phyloP scores from a whole-genome alignment of 2,329 filamentous ascomycete genomes.

The Byssochlamys sp. region DNA sequence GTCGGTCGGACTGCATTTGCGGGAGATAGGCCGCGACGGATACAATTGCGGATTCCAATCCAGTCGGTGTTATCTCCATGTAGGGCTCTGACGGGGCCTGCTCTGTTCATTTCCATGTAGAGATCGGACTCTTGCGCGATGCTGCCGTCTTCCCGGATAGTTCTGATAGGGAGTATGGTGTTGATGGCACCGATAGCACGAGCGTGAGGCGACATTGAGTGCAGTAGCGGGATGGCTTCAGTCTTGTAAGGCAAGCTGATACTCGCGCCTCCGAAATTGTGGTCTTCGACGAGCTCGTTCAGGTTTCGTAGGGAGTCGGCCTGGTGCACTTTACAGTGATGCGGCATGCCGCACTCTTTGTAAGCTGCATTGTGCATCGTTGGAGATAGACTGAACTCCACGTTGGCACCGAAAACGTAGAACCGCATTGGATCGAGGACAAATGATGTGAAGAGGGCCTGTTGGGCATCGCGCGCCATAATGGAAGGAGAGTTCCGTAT shows the following conservation, averaged over 20 bases:
- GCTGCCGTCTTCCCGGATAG: conserved; percentile 17
- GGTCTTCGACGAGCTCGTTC: conserved; percentile 54
- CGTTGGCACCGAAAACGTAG: conserved; percentile 64
- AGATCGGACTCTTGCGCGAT: conserved; percentile 30
- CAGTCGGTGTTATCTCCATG: conserved; percentile 38
- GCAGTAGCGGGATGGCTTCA: conserved; percentile 55
- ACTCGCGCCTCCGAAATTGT: conserved; percentile 61
- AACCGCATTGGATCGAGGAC: conserved; percentile 61
- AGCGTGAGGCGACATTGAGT: conserved; percentile 61
- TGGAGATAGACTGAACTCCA: conserved; percentile 63
- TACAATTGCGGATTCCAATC: conserved; percentile 31
- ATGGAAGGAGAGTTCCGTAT: conserved; percentile 41
- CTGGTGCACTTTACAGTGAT: conserved; percentile 57
- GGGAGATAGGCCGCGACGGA: conserved; percentile 13
- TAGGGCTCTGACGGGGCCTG: conserved; percentile 18
- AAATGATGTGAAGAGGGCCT: conserved; percentile 57
- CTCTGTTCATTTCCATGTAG: conserved; percentile 26
- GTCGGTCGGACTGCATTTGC: conserved; percentile 18
- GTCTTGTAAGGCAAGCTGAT: conserved; percentile 67
- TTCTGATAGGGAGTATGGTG: conserved; percentile 61
- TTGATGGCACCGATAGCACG: conserved; percentile 68
- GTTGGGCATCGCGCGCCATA: conserved; percentile 55
- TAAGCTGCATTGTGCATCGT: conserved; percentile 69
- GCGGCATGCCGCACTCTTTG: conserved; percentile 56
- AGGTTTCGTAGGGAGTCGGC: conserved; percentile 54